A percentile compares a stretch with the other conserved stretches of the same genome.
Evolutionary conservation across 106 monocot genomes (phyloP).

Genomic region (Allium fistulosum): DNA sequence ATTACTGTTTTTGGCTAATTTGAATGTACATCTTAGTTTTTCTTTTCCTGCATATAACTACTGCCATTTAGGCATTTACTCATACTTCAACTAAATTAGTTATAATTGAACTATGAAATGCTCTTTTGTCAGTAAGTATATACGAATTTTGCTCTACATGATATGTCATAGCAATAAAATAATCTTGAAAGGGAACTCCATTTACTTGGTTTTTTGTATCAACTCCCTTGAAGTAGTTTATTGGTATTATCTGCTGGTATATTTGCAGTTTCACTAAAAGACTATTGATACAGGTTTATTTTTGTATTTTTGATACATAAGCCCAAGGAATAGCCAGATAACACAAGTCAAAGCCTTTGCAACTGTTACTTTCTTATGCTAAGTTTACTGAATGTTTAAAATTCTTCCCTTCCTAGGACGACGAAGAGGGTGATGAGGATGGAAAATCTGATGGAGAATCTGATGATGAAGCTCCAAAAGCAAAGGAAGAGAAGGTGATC

Average conservation of each 20-base stretch:
- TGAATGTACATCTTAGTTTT: too few species aligned
- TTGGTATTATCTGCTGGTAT: background rate
- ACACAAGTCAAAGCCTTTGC: background rate
- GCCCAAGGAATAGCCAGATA: background rate
- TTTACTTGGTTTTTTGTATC: too few species aligned
- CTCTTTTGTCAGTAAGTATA: too few species aligned
- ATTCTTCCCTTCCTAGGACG: background rate
- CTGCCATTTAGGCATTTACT: too few species aligned
- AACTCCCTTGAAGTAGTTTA: too few species aligned
- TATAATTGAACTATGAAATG: too few species aligned
- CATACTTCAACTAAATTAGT: too few species aligned
- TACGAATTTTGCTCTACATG: too few species aligned
- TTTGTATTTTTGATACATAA: background rate
- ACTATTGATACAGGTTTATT: background rate
- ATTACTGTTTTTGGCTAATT: background rate
- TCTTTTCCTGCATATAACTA: too few species aligned
- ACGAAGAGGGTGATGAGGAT: conserved; percentile 49
- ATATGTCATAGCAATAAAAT: too few species aligned
- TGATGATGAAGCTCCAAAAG: conserved; percentile 39
- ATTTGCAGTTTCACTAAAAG: background rate
- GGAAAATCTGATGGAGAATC: conserved; percentile 60
- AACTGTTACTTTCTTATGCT: background rate
- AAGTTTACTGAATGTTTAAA: background rate
- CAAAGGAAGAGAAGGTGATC: conserved; percentile 16
- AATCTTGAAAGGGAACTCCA: too few species aligned